Evolutionary conservation across 2,329 filamentous ascomycete species (phyloP).

Genomic region (Exophiala spinifera): DNA sequence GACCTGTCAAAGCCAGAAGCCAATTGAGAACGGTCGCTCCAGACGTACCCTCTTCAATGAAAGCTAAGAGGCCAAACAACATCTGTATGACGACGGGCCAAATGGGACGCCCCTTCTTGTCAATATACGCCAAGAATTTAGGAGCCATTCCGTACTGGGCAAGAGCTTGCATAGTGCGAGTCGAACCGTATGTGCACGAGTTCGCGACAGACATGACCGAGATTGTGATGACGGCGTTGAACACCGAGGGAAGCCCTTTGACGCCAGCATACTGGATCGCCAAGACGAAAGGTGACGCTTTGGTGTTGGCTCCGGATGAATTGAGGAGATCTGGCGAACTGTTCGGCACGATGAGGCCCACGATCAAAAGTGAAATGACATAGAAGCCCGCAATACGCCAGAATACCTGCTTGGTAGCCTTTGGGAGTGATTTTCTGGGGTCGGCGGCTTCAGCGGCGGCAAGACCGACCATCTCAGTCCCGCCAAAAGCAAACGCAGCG

Average conservation of each 20-base stretch:
- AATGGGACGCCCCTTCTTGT: slow-evolving; percentile 75
- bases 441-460: slow-evolving; percentile 59
- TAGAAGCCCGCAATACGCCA: slow-evolving; percentile 94
- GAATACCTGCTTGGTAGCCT: slow-evolving; percentile 85
- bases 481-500: slow-evolving; percentile 61
- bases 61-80: slow-evolving; percentile 69
- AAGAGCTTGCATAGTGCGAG: slow-evolving; percentile 81
- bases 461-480: slow-evolving; percentile 61
- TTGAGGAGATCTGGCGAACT: slow-evolving; percentile 61
- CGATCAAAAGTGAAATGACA: slow-evolving; percentile 72
- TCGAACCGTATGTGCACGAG: slow-evolving; percentile 86
- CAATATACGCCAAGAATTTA: slow-evolving; percentile 72
- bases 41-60: slow-evolving; percentile 59
- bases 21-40: slow-evolving; percentile 66
- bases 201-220: slow-evolving; percentile 89
- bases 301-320: slow-evolving; percentile 59
- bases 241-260: slow-evolving; percentile 74
- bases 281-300: slow-evolving; percentile 88
- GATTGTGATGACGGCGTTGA: slow-evolving; percentile 86
- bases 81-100: slow-evolving; percentile 68
- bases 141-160: slow-evolving; percentile 85
- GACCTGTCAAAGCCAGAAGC: slow-evolving; percentile 73
- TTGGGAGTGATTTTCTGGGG: slow-evolving; percentile 69
- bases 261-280: slow-evolving; percentile 84
- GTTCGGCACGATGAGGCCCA: slow-evolving; percentile 79